These are phyloP conservation scores for Carnegiea gigantea DNA, from an alignment of 179 eudicot genomes.

Conservation along the genomic window DNA sequence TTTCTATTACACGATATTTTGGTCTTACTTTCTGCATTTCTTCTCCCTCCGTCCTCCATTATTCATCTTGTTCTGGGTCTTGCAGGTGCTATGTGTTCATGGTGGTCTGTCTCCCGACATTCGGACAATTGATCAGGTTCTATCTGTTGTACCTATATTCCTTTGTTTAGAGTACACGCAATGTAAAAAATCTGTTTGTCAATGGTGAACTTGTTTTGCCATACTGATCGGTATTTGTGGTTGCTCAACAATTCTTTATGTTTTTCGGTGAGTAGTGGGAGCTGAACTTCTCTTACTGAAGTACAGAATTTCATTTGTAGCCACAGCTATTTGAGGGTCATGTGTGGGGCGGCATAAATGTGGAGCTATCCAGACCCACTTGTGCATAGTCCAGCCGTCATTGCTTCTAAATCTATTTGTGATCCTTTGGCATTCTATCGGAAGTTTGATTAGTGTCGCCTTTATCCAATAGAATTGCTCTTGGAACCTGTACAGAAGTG, in stretches of 20 bases:
- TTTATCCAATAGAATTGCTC: background rate
- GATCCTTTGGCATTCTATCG: background rate
- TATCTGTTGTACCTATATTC: slow-evolving; percentile 11
- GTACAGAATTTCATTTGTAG: background rate
- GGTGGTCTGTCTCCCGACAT: slow-evolving; percentile 99
- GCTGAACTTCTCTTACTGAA: too few relatives aligned
- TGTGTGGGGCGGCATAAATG: background rate
- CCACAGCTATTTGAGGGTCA: background rate
- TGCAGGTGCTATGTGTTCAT: slow-evolving; percentile 96
- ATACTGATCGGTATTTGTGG: background rate
- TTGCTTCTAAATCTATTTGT: background rate
- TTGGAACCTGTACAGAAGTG: background rate
- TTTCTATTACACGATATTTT: too few relatives aligned
- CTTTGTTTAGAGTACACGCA: background rate
- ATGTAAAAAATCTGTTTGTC: background rate
- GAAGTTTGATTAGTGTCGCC: background rate
- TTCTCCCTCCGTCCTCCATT: background rate
- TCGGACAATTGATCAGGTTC: slow-evolving; percentile 96
- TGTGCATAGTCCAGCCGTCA: background rate
- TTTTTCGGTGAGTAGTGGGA: too few relatives aligned
- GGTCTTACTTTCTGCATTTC: background rate
- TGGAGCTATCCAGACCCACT: background rate
- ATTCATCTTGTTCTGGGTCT: slow-evolving; percentile 6
- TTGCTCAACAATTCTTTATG: too few relatives aligned
- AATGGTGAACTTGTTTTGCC: background rate